phyloP scores from a whole-genome alignment of 345 rosid species.

The Salix koriyanagi region DNA sequence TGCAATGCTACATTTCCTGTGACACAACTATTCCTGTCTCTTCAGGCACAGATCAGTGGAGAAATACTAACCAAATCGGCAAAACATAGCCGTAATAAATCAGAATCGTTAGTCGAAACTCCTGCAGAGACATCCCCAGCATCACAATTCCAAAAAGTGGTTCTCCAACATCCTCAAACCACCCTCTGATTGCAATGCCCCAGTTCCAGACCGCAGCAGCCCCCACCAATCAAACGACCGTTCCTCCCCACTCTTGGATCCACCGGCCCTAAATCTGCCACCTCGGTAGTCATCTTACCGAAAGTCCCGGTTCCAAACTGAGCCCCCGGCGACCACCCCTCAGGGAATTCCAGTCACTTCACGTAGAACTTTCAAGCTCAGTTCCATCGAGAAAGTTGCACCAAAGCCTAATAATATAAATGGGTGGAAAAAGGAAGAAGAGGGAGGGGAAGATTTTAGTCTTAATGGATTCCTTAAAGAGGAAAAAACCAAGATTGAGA shows the following conservation, averaged over 20 bases:
- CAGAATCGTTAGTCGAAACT: slow-evolving; percentile 18
- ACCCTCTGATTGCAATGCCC: slow-evolving; percentile 5
- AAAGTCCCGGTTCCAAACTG: slow-evolving; percentile 46
- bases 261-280: slow-evolving; percentile 22
- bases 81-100: slow-evolving; percentile 41
- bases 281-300: slow-evolving; percentile 41
- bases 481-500: slow-evolving; percentile 41
- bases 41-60: slow-evolving; percentile 52
- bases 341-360: slow-evolving; percentile 28
- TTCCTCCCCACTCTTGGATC: slow-evolving; percentile 12
- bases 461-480: slow-evolving; percentile 49
- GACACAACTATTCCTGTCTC: not conserved
- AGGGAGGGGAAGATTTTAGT: slow-evolving; percentile 16
- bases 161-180: slow-evolving; percentile 41
- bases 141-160: slow-evolving; percentile 40
- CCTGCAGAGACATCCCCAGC: slow-evolving; percentile 31
- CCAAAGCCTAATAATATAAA: slow-evolving; percentile 13
- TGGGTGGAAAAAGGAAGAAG: slow-evolving; percentile 25
- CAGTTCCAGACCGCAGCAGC: slow-evolving; percentile 2
- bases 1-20: no score
- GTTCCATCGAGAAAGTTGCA: slow-evolving; percentile 31
- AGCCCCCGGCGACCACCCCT: slow-evolving; percentile 16
- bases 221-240: slow-evolving; percentile 5
- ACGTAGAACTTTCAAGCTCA: slow-evolving; percentile 27
- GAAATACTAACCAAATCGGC: slow-evolving; percentile 50